Percentiles rank a stretch among this genome's conserved stretches.
Evolutionary conservation across 2,329 filamentous ascomycete genomes (phyloP).

Genomic region (Fusarium sp.): DNA sequence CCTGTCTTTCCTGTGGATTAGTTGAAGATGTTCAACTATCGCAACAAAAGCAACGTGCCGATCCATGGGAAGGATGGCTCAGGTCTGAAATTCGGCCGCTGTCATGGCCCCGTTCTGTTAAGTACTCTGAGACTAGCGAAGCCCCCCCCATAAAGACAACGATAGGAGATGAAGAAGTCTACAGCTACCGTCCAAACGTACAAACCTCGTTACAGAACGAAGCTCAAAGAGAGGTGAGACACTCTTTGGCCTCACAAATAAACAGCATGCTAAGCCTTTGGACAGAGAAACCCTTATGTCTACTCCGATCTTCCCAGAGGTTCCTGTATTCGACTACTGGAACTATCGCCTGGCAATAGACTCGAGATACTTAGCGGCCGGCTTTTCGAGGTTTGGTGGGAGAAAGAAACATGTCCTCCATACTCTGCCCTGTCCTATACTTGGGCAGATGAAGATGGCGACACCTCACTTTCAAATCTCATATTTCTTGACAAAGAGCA

Average conservation of each 20-base stretch:
- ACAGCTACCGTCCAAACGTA: background rate
- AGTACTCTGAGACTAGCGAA: background rate
- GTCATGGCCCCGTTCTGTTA: background rate
- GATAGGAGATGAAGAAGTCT: accelerated
- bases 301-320: background rate
- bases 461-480: background rate
- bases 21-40: accelerated
- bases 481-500: accelerated
- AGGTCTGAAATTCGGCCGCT: accelerated
- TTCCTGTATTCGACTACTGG: background rate
- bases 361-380: background rate
- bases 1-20: background rate
- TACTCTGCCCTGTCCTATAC: background rate
- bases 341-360: accelerated
- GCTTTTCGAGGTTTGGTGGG: background rate
- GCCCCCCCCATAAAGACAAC: accelerated
- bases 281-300: accelerated
- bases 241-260: accelerated
- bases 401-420: background rate
- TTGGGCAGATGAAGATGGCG: accelerated
- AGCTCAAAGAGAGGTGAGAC: background rate
- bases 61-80: background rate
- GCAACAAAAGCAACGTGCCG: accelerated
- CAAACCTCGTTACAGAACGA: accelerated
- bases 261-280: background rate